Evolutionary conservation across 176 grass and related monocot genomes (phyloP).

Genomic region (Rhipidocladum racemiflorum): DNA sequence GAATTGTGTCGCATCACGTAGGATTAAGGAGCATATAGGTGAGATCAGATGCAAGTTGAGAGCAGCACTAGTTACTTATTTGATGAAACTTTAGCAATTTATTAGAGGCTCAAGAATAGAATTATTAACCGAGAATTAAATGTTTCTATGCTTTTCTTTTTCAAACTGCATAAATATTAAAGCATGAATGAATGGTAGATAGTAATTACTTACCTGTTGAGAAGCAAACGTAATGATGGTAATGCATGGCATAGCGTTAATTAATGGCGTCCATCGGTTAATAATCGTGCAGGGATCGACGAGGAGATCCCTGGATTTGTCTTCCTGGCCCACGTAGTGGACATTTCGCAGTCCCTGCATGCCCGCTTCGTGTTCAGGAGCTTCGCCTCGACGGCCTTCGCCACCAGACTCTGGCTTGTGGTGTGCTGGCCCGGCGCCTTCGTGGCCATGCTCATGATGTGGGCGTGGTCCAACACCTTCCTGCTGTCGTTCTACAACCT

Average conservation of each 20-base stretch:
- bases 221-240: too few relatives aligned
- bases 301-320: conserved; percentile 49
- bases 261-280: background rate
- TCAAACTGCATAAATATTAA: too few relatives aligned
- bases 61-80: background rate
- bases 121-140: background rate
- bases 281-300: conserved; percentile 3
- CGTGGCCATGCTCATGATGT: conserved; percentile 29
- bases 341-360: conserved; percentile 14
- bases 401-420: background rate
- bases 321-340: conserved; percentile 51
- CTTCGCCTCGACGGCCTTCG: conserved; percentile 26
- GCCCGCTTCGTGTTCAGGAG: conserved; percentile 8
- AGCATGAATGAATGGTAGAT: too few relatives aligned
- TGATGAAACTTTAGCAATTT: background rate
- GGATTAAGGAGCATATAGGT: background rate
- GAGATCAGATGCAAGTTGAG: background rate
- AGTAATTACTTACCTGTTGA: too few relatives aligned
- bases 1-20: background rate
- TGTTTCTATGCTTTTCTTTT: too few relatives aligned
- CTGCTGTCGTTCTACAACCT: conserved; percentile 46
- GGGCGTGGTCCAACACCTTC: conserved; percentile 64
- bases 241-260: background rate
- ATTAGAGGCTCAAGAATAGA: background rate
- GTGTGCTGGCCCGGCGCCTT: conserved; percentile 35